Base-by-base conservation (phyloP, 129 eudicot genomes). In the Escallonia rubra region DNA sequence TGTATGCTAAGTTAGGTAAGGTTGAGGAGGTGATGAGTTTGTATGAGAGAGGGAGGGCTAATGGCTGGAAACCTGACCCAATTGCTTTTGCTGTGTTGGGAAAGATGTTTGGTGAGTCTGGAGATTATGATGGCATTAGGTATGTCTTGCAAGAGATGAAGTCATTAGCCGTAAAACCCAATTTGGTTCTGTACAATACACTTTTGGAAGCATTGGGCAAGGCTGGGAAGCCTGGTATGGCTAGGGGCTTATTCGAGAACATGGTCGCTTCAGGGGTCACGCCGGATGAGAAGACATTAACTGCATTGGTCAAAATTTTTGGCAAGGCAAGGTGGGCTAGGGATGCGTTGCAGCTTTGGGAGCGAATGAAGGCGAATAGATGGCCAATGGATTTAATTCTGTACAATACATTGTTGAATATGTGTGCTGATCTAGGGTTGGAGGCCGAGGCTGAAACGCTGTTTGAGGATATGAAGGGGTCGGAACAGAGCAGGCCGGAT, bases 401-500 rank as follows among this genome's bases (percentile, higher is more conserved):
- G 76, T 85, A 75, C 55, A 85, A 85, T 67, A 74, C 87, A 10
- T 76, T 85, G 82, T 57, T 85, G 71, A 78, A 84, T 54, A 81
- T 85, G 91, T 85, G 87, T 76, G 91, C 91, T 23, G 91, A 85
- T 71, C 67, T 85, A n/a, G 91, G 91, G 40, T 72, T 78, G 54
- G 80, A 78, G 69, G 91, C 81, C 43, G 91, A 81, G 72, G 91
- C 82, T 2, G 91, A 85, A 74, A 67, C 12, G 42, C 53, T 85
- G 67, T 85, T 85, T 63, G 85, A 85, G 10, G 87, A 85, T 41
- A 85, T 85, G 91, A 85, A 79, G 60, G 75, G 60, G 9, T 78
- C 82, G 0, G 72, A 72, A 14, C 41, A 50, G 13, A 54, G 74
- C 41, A 81, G 57, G 60, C 91, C 87, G 2, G 85, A 85, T 72